These are phyloP conservation scores for Paspalum vaginatum DNA, from an alignment of 176 grass and related monocot species.

Conservation along the genomic window DNA sequence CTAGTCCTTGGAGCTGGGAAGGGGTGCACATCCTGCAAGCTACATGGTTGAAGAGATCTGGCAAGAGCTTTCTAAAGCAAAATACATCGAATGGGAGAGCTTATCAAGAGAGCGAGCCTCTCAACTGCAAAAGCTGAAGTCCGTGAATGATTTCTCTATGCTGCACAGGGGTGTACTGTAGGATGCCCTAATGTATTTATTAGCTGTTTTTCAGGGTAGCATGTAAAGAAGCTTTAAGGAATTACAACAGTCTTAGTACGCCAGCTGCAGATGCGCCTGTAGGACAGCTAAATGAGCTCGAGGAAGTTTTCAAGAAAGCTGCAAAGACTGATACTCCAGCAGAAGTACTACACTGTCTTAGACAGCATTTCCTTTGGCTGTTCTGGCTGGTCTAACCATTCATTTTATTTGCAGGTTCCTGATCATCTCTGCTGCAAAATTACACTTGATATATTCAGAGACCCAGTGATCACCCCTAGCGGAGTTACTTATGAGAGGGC, in stretches of 20 bases:
- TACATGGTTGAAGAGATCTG: constrained; percentile 87
- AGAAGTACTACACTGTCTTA: constrained; percentile 52
- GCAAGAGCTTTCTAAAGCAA: constrained; percentile 81
- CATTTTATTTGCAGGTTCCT: constrained; percentile 64
- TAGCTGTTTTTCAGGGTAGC: constrained; percentile 45
- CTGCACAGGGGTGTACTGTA: constrained; percentile 3
- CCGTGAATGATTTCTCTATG: constrained; percentile 26
- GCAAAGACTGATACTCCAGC: constrained; percentile 57
- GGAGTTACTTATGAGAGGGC: constrained; percentile 89
- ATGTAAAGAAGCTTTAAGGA: constrained; percentile 72
- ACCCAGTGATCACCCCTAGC: constrained; percentile 89
- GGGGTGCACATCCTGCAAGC: constrained; percentile 67
- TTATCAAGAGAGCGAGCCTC: constrained; percentile 49
- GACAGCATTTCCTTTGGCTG: neutral
- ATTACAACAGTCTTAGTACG: constrained; percentile 58
- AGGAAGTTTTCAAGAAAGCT: constrained; percentile 70
- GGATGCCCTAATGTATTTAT: constrained; percentile 2
- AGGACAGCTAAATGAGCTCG: constrained; percentile 62
- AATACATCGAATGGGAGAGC: constrained; percentile 85
- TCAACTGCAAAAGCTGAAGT: constrained; percentile 66
- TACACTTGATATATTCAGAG: constrained; percentile 80
- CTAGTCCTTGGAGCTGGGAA: constrained; percentile 90
- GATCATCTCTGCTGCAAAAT: constrained; percentile 97
- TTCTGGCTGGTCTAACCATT: constrained; percentile 1
- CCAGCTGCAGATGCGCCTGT: constrained; percentile 40